Base-by-base conservation (phyloP, 805 yeast genomes). In the Saccharomycopsis javanensis region DNA sequence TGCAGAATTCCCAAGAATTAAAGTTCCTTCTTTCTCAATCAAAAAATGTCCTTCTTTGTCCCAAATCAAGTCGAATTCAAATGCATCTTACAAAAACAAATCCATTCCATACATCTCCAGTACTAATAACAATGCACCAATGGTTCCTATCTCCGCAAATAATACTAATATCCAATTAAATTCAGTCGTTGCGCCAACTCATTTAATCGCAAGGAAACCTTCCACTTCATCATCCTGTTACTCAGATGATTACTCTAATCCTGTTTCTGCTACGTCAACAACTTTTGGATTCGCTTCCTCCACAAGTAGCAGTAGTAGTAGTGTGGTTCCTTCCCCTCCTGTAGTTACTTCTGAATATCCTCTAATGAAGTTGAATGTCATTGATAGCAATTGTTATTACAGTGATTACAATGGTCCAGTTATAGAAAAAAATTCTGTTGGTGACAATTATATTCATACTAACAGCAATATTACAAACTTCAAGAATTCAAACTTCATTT, bases 21-120 rank as follows among this genome's bases (percentile, higher is more conserved):
- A 35, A 35, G 37, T 4, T 4, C 50, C 37, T 4, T 27, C 53
- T 50, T 16, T 38, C 50, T 16, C 27, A 8, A 23, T 59, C 25
- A 53, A 50, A 46, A 59, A 59, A 34, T 56, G 51, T 38, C 59
- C 57, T 4, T 59, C 61, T 3, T 37, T 56, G 37, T 55, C 61
- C 15, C 59, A 54, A 35, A 51, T 59, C 13, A 42, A 42, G 6
- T 25, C 50, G 6, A 33, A 48, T 4, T 25, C 55, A 54, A 35
- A 13, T 13, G 7, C 50, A 3, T 30, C 57, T 45, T 13, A 45
- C n/a, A 51, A 20, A 42, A 42, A 42, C 28, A 42, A 42, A 42
- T 18, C 48, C n/a, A 25, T 20, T 20, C 48, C 48, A 7, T 42
- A 10, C 16, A 20, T 42, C 48, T 20, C n/a, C 15, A 42, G 8